phyloP scores from a whole-genome alignment of 2,329 filamentous ascomycete genomes.

The Corynespora cassiicola region DNA sequence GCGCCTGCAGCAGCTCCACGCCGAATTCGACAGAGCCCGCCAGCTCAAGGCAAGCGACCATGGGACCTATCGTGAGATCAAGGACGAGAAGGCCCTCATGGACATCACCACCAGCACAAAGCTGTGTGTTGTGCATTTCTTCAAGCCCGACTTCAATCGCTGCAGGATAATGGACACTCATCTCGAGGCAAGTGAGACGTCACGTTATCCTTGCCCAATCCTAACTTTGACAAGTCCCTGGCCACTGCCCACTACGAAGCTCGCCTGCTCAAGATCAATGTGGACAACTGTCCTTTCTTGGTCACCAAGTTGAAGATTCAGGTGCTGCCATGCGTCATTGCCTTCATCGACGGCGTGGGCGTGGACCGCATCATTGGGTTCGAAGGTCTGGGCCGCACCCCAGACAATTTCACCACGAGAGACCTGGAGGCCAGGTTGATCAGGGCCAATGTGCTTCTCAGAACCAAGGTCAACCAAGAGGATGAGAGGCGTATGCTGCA shows the following conservation, averaged over 20 bases:
- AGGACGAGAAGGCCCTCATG: constrained; percentile 64
- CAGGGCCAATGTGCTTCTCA: constrained; percentile 57
- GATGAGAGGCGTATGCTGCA: constrained; percentile 40
- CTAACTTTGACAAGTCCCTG: constrained; percentile 46
- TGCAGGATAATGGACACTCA: constrained; percentile 68
- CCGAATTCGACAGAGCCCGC: constrained; percentile 61
- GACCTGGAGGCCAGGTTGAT: constrained; percentile 62
- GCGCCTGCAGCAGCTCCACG: constrained; percentile 64
- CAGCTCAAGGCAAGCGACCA: constrained; percentile 58
- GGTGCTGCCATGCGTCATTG: constrained; percentile 65
- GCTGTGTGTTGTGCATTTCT: constrained; percentile 68
- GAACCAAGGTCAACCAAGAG: constrained; percentile 58
- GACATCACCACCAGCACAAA: constrained; percentile 66
- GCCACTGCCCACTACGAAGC: constrained; percentile 66
- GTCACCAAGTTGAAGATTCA: constrained; percentile 64
- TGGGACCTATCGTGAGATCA: constrained; percentile 62
- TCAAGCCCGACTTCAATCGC: constrained; percentile 68
- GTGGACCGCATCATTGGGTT: constrained; percentile 66
- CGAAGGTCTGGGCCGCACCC: constrained; percentile 61
- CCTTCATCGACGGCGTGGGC: constrained; percentile 62
- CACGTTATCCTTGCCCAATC: neutral
- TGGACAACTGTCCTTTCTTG: constrained; percentile 66
- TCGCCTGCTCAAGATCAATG: constrained; percentile 63
- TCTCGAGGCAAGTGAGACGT: constrained; percentile 49
- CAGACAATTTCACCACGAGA: constrained; percentile 61